Evolutionary conservation across 2,329 filamentous ascomycete genomes (phyloP), one percentile per base, ranked within the genome.

Genomic region (Colletotrichum sp.): DNA sequence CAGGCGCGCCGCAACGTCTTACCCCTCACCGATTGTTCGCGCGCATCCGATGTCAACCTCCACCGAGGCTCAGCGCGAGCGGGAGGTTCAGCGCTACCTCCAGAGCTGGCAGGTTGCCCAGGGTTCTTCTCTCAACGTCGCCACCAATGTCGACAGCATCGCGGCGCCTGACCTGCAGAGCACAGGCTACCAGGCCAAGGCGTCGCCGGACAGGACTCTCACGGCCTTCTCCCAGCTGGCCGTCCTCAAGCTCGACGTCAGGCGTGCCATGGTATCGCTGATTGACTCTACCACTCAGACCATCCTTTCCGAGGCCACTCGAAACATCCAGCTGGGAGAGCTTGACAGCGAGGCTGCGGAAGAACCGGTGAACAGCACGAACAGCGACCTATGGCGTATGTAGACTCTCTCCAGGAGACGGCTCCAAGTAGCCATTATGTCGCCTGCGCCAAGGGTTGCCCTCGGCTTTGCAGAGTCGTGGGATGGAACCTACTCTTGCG

Each of bases 301-400:
- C 71, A 86, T 91, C 65, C 84, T 91, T 57, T 88, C 88, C 48
- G 89, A 91, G 78, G 86, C 87, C 10, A 90, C 89, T 2, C 84
- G 84, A 61, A 87, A 85, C 2, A 77, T 89, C 5, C 85, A 86
- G 7, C 80, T 88, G 8, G 82, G 77, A 6, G 75, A 83, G 26
- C 79, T 81, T 4, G 83, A 83, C 12, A 13, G 16, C 3, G 30
- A 38, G 3, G 55, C 32, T 16, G 24, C 18, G 12, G 21, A 21
- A 55, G 34, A 55, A 24, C 10, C 70, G 7, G 32, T 48, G 10
- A 60, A 32, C 43, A 38, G 71, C 38, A 77, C 79, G 12, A 76
- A 70, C 10, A 78, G 83, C 72, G 81, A 81, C 4, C 66, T 86
- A 43, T 87, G 84, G 83, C 75, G 86, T 73, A 80, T 71, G 81